These are phyloP conservation scores for Amphirosellinia nigrospora DNA, from an alignment of 495 filamentous ascomycete species.

Conservation along the genomic window DNA sequence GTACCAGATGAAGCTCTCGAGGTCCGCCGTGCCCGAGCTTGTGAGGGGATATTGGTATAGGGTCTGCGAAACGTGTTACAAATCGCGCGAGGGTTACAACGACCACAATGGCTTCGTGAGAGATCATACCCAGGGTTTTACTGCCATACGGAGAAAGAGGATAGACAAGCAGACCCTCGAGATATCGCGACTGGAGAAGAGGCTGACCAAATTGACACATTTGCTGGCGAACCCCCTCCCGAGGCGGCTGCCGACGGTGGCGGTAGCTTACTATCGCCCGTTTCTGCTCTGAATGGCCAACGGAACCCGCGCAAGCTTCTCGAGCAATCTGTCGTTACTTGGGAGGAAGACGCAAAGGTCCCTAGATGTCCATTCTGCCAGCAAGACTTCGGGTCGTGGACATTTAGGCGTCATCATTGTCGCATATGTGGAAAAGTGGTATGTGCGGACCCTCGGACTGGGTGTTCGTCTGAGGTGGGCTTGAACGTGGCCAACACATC, in stretches of 20 bases:
- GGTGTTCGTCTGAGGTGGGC: constrained; percentile 83
- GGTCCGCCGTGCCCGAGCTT: constrained; percentile 89
- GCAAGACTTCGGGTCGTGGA: constrained; percentile 89
- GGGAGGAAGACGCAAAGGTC: constrained; percentile 90
- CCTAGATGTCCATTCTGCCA: constrained; percentile 87
- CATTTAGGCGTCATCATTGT: constrained; percentile 92
- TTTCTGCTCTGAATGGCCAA: constrained; percentile 46
- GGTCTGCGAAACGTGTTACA: constrained; percentile 98
- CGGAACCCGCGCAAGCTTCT: constrained; percentile 73
- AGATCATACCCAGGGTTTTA: constrained; percentile 75
- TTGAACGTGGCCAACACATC: constrained; percentile 67
- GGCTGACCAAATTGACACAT: constrained; percentile 88
- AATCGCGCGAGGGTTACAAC: constrained; percentile 93
- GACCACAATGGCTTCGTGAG: constrained; percentile 75
- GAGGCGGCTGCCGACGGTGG: constrained; percentile 52
- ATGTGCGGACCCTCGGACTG: constrained; percentile 83
- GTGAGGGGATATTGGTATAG: constrained; percentile 91
- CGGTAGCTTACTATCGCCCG: constrained; percentile 33
- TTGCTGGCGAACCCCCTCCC: constrained; percentile 73
- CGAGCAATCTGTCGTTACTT: constrained; percentile 90
- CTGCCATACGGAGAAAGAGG: constrained; percentile 68
- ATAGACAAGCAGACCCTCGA: constrained; percentile 87
- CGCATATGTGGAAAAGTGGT: constrained; percentile 91
- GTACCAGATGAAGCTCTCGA: constrained; percentile 98
- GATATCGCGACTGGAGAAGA: constrained; percentile 85